Conservation (phyloP, 2,329 filamentous ascomycete genomes). For the Incumbomyces lentus region DNA sequence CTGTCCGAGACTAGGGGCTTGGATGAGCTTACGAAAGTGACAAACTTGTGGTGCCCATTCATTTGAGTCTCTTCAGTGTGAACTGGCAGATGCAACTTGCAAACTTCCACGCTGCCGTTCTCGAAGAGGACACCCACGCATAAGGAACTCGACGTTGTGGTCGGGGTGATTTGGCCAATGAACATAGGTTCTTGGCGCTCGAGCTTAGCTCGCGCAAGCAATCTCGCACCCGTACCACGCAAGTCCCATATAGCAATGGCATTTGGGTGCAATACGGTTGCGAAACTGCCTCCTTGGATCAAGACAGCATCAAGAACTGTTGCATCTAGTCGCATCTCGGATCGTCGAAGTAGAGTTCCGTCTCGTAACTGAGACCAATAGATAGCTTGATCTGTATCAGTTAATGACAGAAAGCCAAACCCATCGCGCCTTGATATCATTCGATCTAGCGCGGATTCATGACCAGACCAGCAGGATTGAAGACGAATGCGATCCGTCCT, state of each 20-base stretch:
- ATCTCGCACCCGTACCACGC: neutral
- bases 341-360: constrained; percentile 19
- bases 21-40: neutral
- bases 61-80: neutral
- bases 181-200: neutral
- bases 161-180: neutral
- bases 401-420: constrained; percentile 68
- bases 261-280: neutral
- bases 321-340: neutral
- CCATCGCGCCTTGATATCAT: constrained; percentile 56
- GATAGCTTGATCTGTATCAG: constrained; percentile 65
- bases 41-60: constrained; percentile 3
- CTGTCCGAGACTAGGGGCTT: neutral
- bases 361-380: constrained; percentile 64
- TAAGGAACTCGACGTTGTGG: neutral
- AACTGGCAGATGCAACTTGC: neutral
- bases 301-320: constrained; percentile 1
- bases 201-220: neutral
- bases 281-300: neutral
- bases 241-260: constrained; percentile 1
- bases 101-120: neutral
- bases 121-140: neutral
- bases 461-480: constrained; percentile 69
- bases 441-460: constrained; percentile 69
- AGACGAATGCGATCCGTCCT: constrained; percentile 49